Conservation (phyloP, 441 rosid genomes). For the Omphalea diandra region DNA sequence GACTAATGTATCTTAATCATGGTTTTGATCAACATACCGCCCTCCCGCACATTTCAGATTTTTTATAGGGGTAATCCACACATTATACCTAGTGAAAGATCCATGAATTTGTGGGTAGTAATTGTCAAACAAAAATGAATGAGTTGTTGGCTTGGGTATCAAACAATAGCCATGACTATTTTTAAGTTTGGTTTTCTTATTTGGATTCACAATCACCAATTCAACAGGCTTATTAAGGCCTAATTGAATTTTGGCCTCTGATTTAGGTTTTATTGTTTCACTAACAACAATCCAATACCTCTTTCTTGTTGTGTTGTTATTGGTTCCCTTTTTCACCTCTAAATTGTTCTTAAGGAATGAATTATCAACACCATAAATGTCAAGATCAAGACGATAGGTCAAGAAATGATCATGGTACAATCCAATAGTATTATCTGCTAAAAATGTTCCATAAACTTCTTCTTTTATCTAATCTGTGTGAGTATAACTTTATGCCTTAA, state of each 20-base stretch:
- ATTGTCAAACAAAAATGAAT: constrained; percentile 37
- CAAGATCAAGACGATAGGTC: constrained; percentile 56
- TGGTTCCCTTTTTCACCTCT: constrained; percentile 23
- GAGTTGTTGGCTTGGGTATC: constrained; percentile 30
- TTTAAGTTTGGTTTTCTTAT: constrained; percentile 49
- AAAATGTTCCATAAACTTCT: constrained; percentile 48
- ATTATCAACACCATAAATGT: constrained; percentile 56
- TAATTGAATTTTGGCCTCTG: constrained; percentile 43
- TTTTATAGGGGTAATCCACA: constrained; percentile 69
- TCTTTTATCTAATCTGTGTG: constrained; percentile 41
- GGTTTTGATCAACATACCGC: constrained; percentile 45
- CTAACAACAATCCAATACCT: constrained; percentile 55
- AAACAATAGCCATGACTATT: constrained; percentile 52
- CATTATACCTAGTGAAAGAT: constrained; percentile 50
- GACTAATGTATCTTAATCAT: constrained; percentile 46
- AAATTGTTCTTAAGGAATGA: constrained; percentile 50
- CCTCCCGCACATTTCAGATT: constrained; percentile 62
- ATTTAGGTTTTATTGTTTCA: constrained; percentile 53
- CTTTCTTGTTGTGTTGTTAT: constrained; percentile 42
- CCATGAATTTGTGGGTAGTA: constrained; percentile 56
- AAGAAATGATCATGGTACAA: constrained; percentile 59
- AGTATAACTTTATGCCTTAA: constrained; percentile 41
- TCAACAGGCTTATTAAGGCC: constrained; percentile 37
- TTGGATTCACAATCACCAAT: constrained; percentile 50
- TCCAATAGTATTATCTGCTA: constrained; percentile 53